phyloP scores from a whole-genome alignment of 75 land plant species.

The Sequoia sempervirens region DNA sequence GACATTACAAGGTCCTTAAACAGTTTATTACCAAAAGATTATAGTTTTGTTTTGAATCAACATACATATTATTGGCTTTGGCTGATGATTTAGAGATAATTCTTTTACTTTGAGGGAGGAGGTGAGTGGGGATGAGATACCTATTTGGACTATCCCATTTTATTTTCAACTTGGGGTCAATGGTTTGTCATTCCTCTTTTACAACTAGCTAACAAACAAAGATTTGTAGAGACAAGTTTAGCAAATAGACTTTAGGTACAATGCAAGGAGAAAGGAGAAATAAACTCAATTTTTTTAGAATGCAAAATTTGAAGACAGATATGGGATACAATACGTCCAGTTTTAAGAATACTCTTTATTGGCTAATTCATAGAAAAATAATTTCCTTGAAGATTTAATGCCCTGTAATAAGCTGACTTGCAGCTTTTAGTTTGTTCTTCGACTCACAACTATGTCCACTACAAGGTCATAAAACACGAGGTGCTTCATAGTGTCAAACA shows the following conservation, averaged over 20 bases:
- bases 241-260: neutral
- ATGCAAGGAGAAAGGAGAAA: neutral
- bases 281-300: neutral
- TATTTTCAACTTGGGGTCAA: neutral
- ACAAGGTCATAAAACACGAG: neutral
- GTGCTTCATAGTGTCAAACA: neutral
- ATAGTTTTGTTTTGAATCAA: too few relatives aligned
- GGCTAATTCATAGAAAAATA: neutral
- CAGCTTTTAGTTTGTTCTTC: neutral
- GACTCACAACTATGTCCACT: neutral
- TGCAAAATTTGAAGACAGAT: neutral
- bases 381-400: neutral
- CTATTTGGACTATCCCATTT: neutral
- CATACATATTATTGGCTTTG: too few relatives aligned
- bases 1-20: too few relatives aligned
- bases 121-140: too few relatives aligned
- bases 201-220: neutral
- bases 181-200: neutral
- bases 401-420: neutral
- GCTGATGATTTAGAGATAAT: too few relatives aligned
- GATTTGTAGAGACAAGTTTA: neutral
- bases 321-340: neutral
- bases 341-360: neutral
- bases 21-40: too few relatives aligned
- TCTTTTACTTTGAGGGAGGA: too few relatives aligned